Conservation (phyloP, 805 yeast species). For the Torulaspora gathmanii region DNA sequence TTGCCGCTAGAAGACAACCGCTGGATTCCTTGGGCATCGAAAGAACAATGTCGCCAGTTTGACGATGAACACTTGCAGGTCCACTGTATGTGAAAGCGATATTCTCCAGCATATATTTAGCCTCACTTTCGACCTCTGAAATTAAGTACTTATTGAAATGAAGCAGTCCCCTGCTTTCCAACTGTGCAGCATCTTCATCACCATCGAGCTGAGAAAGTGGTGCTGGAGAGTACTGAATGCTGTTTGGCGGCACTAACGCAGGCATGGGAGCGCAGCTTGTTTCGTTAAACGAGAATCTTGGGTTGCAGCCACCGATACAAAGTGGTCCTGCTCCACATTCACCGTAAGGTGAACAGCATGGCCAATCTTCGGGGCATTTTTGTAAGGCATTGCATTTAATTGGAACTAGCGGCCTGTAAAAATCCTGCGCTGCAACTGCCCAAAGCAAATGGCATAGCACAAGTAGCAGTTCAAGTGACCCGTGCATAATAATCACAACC, state of each 20-base stretch:
- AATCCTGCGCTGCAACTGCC: conserved; percentile 9
- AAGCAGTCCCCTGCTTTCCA: conserved; percentile 22
- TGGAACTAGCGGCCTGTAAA: conserved; percentile 24
- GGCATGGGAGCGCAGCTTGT: conserved; percentile 84
- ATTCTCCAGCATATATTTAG: conserved; percentile 58
- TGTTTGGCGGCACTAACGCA: conserved; percentile 41
- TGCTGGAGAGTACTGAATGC: conserved; percentile 11
- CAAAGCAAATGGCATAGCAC: background rate
- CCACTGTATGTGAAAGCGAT: conserved; percentile 65
- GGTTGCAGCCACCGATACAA: conserved; percentile 88
- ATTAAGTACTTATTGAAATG: conserved; percentile 29
- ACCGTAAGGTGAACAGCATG: conserved; percentile 89
- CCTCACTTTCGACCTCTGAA: conserved; percentile 38
- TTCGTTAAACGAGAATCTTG: conserved; percentile 58
- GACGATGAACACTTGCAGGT: conserved; percentile 45
- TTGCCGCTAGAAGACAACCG: conserved; percentile 76
- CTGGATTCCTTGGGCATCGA: conserved; percentile 73
- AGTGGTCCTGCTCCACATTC: conserved; percentile 68
- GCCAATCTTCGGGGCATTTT: conserved; percentile 66
- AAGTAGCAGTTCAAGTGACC: background rate
- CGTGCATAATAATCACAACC: background rate
- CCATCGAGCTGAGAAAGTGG: conserved; percentile 8
- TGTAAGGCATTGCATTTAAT: conserved; percentile 22
- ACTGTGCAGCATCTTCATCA: conserved; percentile 6
- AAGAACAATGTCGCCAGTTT: conserved; percentile 44